phyloP scores from a whole-genome alignment of 192 early-diverging fungal species.

The Gamsiella multidivaricata region DNA sequence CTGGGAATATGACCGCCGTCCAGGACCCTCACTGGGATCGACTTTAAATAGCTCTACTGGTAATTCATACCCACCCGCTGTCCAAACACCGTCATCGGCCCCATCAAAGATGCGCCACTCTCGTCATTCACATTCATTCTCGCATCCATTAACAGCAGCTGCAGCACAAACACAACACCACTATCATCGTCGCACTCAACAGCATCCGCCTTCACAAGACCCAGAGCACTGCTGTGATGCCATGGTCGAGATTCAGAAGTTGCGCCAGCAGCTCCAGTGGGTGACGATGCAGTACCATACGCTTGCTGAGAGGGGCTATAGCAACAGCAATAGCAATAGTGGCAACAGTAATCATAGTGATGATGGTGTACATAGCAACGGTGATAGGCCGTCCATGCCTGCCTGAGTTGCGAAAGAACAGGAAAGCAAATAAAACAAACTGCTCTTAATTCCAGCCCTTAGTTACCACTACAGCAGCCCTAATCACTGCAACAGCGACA shows the following conservation, averaged over 20 bases:
- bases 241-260: conserved; percentile 39
- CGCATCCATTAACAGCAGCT: conserved; percentile 4
- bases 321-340: background rate
- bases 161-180: conserved; percentile 22
- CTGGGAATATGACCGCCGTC: conserved; percentile 16
- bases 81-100: background rate
- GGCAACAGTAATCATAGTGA: background rate
- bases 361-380: background rate
- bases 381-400: background rate
- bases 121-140: conserved; percentile 12
- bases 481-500: background rate
- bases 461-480: background rate
- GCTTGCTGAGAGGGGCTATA: conserved; percentile 15
- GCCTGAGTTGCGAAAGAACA: background rate
- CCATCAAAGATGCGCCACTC: background rate
- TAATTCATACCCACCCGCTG: background rate
- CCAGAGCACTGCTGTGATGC: conserved; percentile 35
- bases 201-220: background rate
- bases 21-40: conserved; percentile 13
- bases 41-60: conserved; percentile 7
- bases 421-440: background rate
- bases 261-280: conserved; percentile 40
- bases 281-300: conserved; percentile 19
- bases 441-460: background rate
- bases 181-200: conserved; percentile 1